Evolutionary conservation across 1,139 yeast species (phyloP), one percentile per base, ranked within the genome.

Genomic region (Pichia cactophila): DNA sequence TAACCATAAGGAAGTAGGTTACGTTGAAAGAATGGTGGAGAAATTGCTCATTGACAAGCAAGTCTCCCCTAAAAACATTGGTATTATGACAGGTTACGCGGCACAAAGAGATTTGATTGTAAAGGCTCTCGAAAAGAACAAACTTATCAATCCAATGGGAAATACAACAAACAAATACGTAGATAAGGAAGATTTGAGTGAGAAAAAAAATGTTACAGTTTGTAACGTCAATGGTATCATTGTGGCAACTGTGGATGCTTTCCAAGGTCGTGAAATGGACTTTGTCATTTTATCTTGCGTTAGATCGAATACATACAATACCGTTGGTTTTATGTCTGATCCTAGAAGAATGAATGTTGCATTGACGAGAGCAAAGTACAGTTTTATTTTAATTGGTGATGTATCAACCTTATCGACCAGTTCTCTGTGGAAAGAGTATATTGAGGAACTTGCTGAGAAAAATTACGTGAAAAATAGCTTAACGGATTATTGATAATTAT

Each of bases 201-300:
- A 52, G 40, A 52, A 53, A 42, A 60, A 58, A 33, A 56, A 56
- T 17, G 54, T 56, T 17, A 59, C 64, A 5, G 79, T 83, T 52
- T 83, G 81, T 59, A 73, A 76, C 37, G 80, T 83, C 46, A 77
- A 82, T 40, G 84, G 77, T 29, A 75, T 83, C n/a, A 78, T 81
- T 75, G 75, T 83, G 49, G 86, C 88, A 1, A 83, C 95, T 41
- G 95, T 90, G 31, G 97, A 90, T 69, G 96, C 96, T 0, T 90
- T 90, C 74, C 97, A 90, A 69, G 97, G 97, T 43, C 79, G 97
- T 56, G 97, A 90, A 65, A 90, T 89, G 68, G 96, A 89, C 63
- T 86, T 81, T 61, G 87, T 90, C 54, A 82, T 90, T 47, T 69
- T 90, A 57, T 84, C 95, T 33, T 89, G 96, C 73, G 97, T 89